A percentile compares a stretch with the other conserved stretches of the same genome.
Evolutionary conservation across 2,329 filamentous ascomycete genomes (phyloP).

Genomic region (Aotearoamyces nothofagi): DNA sequence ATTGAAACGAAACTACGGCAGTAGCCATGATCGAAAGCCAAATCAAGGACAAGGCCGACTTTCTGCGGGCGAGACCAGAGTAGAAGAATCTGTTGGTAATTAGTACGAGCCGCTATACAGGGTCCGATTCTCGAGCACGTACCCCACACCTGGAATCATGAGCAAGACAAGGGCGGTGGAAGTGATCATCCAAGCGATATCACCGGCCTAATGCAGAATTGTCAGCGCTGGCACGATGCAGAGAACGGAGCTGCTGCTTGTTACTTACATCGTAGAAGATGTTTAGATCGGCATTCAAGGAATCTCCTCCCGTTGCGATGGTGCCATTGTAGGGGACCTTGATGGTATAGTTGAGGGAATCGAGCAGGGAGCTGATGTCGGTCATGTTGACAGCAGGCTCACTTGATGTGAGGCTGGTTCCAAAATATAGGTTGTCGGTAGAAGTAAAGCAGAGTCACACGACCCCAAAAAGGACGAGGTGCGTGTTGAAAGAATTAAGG

Average conservation of each 20-base stretch:
- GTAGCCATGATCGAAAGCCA: constrained; percentile 83
- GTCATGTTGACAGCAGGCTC: constrained; percentile 14
- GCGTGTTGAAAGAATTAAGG: too few relatives aligned
- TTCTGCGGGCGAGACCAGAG: constrained; percentile 74
- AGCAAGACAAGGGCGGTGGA: constrained; percentile 72
- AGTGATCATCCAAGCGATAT: constrained; percentile 74
- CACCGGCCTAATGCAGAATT: constrained; percentile 42
- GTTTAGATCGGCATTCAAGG: constrained; percentile 55
- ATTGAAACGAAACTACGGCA: constrained; percentile 75
- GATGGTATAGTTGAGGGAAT: constrained; percentile 26
- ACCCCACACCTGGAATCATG: constrained; percentile 85
- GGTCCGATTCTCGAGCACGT: too few relatives aligned
- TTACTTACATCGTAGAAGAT: constrained; percentile 59
- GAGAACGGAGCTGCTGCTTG: too few relatives aligned
- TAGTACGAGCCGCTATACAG: too few relatives aligned
- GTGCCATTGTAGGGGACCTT: constrained; percentile 36
- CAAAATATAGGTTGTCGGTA: too few relatives aligned
- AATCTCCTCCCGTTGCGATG: constrained; percentile 42
- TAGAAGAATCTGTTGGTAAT: constrained; percentile 82
- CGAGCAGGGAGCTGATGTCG: constrained; percentile 26
- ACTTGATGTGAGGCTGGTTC: constrained; percentile 1
- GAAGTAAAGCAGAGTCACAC: too few relatives aligned
- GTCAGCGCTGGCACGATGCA: constrained; percentile 18
- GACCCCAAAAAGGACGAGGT: too few relatives aligned
- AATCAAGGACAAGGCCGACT: constrained; percentile 78